phyloP scores from a whole-genome alignment of 2,329 filamentous ascomycete species.

The Ophiostoma australiae region DNA sequence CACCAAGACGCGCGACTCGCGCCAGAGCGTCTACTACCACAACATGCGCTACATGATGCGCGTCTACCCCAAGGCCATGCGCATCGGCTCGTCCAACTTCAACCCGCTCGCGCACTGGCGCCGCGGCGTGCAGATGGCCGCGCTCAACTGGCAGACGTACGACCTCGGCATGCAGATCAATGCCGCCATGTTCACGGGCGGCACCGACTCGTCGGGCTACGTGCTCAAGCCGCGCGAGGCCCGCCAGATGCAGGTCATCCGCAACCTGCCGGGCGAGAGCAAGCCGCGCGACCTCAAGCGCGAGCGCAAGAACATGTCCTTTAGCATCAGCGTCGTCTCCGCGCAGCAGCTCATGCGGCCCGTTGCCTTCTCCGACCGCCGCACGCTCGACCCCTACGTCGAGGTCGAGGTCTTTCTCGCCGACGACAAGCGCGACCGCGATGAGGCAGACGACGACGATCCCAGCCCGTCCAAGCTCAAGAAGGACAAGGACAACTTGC shows the following conservation, averaged over 20 bases:
- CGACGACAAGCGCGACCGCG: slow-evolving; percentile 88
- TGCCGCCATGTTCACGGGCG: slow-evolving; percentile 93
- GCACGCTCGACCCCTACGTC: slow-evolving; percentile 84
- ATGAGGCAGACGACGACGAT: slow-evolving; percentile 43
- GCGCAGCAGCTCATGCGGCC: slow-evolving; percentile 88
- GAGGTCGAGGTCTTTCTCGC: slow-evolving; percentile 93
- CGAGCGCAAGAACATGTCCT: slow-evolving; percentile 75
- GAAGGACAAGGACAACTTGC: slow-evolving; percentile 53
- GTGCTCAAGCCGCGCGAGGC: slow-evolving; percentile 88
- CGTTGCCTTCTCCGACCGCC: slow-evolving; percentile 48
- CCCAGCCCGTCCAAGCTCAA: slow-evolving; percentile 32
- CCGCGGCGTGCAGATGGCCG: slow-evolving; percentile 93
- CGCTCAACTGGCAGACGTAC: slow-evolving; percentile 97
- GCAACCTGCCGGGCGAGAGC: slow-evolving; percentile 45
- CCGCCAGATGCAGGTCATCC: slow-evolving; percentile 62
- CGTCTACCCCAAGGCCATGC: slow-evolving; percentile 80
- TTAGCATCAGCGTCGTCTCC: slow-evolving; percentile 83
- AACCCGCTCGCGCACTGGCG: slow-evolving; percentile 93
- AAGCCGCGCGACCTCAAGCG: slow-evolving; percentile 55
- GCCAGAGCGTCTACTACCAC: slow-evolving; percentile 76
- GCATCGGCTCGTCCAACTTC: slow-evolving; percentile 87
- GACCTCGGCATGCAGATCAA: slow-evolving; percentile 95
- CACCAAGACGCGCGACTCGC: slow-evolving; percentile 68
- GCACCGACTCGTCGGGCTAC: slow-evolving; percentile 81
- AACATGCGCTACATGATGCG: slow-evolving; percentile 90